Base-by-base conservation (phyloP, 2,329 filamentous ascomycete genomes). In the Claviceps sp. region DNA sequence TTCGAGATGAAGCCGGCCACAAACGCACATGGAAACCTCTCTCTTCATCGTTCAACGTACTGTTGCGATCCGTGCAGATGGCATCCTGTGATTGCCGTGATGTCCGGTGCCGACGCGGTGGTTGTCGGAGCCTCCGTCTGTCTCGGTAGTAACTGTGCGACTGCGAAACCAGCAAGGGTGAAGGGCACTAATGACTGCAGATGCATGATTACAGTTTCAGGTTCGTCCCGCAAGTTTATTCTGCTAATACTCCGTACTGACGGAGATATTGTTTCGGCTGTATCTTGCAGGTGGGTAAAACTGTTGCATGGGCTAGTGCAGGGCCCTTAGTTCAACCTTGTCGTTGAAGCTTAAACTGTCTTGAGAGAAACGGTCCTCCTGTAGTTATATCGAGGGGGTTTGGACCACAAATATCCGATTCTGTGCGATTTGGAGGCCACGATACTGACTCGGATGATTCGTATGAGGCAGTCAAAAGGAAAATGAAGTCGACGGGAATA, bases 51-150 rank as follows among this genome's bases (percentile, higher is more conserved):
- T 26, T 16, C 2, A 38, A 8, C 22, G 63, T 58, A 74, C 70
- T 75, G 51, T 18, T 65, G 57, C 3, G 64, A 58, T 8, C 59
- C 69, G 47, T 75, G 71, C 4, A 70, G 57, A 55, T 74, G 72
- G 52, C 71, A 73, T 44, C 59, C 61, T 1, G 70, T 68, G 14
- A 73, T 60, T 37, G 67, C 68, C 1, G 68, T 70, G 14, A 71
- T 58, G 16, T 60, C 52, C 13, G 61, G 54, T 22, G 49, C 53
- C 11, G 48, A 40, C 20, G 60, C 26, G 4, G 62, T 55, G 4
- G 60, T 55, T 13, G 63, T 56, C n/a, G 62, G 55, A 20, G 62
- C 62, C 14, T 58, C 52, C n/a, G 67, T 67, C 51, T 66, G 63
- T 54, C 64, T 58, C 22, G 65, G 60, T 16, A 58, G 53, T n/a